A percentile compares a stretch with the other conserved stretches of the same genome.
phyloP scores from a whole-genome alignment of 208 protist genomes.

The Porcisia deanei region DNA sequence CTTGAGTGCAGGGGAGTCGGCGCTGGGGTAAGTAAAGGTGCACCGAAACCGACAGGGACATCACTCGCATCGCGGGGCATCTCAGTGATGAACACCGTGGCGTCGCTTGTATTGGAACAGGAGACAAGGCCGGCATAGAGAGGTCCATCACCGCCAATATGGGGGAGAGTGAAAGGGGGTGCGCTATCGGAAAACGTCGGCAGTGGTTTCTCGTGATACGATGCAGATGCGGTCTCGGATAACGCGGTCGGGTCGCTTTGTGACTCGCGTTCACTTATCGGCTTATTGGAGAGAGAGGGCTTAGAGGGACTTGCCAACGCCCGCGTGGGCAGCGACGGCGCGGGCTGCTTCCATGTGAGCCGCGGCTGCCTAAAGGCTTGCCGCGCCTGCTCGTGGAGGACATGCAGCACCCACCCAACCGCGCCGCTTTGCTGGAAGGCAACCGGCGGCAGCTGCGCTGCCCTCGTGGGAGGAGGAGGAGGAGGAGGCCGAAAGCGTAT shows the following conservation, averaged over 20 bases:
- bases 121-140: background rate
- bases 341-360: background rate
- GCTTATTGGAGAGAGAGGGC: too few relatives aligned
- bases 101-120: background rate
- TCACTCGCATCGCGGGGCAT: background rate
- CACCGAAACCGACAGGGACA: background rate
- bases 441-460: background rate
- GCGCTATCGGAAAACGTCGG: background rate
- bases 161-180: background rate
- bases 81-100: background rate
- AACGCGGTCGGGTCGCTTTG: background rate
- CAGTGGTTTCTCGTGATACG: background rate
- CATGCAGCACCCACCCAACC: conserved; percentile 26
- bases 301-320: background rate
- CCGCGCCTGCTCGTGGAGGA: conserved; percentile 11
- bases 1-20: background rate
- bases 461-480: too few relatives aligned
- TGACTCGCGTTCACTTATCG: too few relatives aligned
- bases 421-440: background rate
- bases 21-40: background rate
- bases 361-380: conserved; percentile 22
- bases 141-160: background rate
- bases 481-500: background rate
- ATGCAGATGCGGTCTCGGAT: background rate
- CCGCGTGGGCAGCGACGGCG: background rate